Evolutionary conservation across 2,329 filamentous ascomycete genomes (phyloP).

Genomic region (Helotiales sp.): DNA sequence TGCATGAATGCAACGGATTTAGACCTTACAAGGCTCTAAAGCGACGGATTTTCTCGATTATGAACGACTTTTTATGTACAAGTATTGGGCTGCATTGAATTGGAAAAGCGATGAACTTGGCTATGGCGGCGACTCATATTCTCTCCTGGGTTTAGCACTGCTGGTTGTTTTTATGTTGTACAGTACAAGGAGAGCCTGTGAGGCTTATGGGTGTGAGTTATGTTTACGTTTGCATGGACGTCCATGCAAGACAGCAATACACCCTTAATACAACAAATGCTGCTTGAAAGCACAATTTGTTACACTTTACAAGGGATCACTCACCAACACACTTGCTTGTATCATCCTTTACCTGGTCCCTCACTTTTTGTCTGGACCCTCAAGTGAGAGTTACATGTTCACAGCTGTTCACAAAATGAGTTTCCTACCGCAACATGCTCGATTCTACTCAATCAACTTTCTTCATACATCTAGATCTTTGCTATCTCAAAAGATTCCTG

Average conservation of each 20-base stretch:
- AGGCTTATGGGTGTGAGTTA: constrained; percentile 4
- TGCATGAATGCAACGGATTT: constrained; percentile 11
- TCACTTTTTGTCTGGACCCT: too few species aligned
- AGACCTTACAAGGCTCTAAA: constrained; percentile 11
- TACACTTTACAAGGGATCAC: too few species aligned
- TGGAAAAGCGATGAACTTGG: constrained; percentile 32
- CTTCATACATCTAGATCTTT: too few species aligned
- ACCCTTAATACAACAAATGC: not conserved
- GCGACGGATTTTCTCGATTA: constrained; percentile 21
- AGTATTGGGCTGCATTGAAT: constrained; percentile 34
- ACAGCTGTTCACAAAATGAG: too few species aligned
- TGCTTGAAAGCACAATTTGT: too few species aligned
- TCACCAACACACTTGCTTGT: too few species aligned
- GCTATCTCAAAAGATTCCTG: too few species aligned
- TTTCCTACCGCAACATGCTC: too few species aligned
- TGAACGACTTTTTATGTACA: constrained; percentile 27
- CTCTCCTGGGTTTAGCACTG: constrained; percentile 21
- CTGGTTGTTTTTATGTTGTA: constrained; percentile 21
- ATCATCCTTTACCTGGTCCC: too few species aligned
- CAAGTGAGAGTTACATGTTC: too few species aligned
- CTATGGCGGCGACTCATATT: constrained; percentile 24
- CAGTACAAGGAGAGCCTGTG: constrained; percentile 19
- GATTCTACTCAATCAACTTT: too few species aligned
- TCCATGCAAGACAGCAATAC: not conserved
- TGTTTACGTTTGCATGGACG: constrained; percentile 1